phyloP scores from a whole-genome alignment of 2,329 filamentous ascomycete species.

The Diplodia sapinea region DNA sequence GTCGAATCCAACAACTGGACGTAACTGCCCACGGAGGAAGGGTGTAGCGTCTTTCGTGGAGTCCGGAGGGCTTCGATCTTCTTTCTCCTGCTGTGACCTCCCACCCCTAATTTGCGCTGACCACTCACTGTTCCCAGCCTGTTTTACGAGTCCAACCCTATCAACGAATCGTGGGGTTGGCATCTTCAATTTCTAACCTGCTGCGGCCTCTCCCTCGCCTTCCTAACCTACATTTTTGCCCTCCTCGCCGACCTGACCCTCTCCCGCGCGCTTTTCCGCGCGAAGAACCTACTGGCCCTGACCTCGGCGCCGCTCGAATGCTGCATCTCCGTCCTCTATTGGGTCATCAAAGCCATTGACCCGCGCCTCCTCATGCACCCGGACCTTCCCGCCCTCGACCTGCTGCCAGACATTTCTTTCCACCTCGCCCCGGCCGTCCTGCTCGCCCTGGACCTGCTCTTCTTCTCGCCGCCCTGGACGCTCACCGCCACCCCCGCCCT shows the following conservation, averaged over 20 bases:
- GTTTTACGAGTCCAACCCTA: conserved; percentile 9
- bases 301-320: conserved; percentile 72
- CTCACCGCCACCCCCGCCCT: conserved; percentile 66
- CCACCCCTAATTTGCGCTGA: conserved; percentile 30
- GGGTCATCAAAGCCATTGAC: conserved; percentile 63
- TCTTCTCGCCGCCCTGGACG: conserved; percentile 76
- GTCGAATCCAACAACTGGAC: no score
- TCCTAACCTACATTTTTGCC: conserved; percentile 65
- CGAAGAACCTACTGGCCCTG: conserved; percentile 72
- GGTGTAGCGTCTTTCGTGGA: no score
- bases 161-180: conserved; percentile 56
- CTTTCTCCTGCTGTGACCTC: no score
- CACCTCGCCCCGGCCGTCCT: conserved; percentile 70
- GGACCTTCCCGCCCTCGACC: conserved; percentile 33
- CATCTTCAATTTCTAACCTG: conserved; percentile 77
- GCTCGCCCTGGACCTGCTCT: conserved; percentile 67
- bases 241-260: conserved; percentile 69
- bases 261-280: conserved; percentile 62
- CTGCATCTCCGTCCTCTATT: conserved; percentile 74
- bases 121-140: conserved; percentile 5
- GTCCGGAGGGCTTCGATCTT: no score
- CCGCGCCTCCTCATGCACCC: conserved; percentile 26
- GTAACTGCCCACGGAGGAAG: no score
- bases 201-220: conserved; percentile 60
- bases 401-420: conserved; percentile 49